phyloP scores from a whole-genome alignment of 2,329 filamentous ascomycete species.

The Exophiala phaeomuriformis region DNA sequence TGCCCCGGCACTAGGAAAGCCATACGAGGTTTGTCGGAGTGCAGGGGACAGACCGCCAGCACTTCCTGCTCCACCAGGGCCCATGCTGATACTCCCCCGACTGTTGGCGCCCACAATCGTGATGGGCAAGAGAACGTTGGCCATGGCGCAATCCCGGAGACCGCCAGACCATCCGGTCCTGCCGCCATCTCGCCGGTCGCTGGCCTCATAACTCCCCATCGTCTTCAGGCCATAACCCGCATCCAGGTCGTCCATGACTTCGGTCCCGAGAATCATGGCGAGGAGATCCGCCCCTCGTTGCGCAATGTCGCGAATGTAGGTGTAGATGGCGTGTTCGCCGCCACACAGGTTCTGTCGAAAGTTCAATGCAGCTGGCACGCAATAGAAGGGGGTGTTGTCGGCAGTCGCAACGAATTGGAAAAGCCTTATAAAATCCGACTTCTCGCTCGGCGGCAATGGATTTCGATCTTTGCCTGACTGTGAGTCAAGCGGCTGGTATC shows the following conservation, averaged over 20 bases:
- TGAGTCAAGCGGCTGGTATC: slow-evolving; percentile 50
- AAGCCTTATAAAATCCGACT: slow-evolving; percentile 57
- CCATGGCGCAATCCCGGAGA: slow-evolving; percentile 60
- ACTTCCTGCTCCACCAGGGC: slow-evolving; percentile 26
- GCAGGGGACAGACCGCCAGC: slow-evolving; percentile 25
- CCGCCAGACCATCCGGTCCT: slow-evolving; percentile 38
- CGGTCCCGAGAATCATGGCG: slow-evolving; percentile 59
- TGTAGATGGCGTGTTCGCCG: slow-evolving; percentile 62
- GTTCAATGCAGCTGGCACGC: slow-evolving; percentile 61
- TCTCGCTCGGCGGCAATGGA: slow-evolving; percentile 30
- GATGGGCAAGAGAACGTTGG: slow-evolving; percentile 68
- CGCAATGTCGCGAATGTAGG: slow-evolving; percentile 58
- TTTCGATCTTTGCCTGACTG: slow-evolving; percentile 6
- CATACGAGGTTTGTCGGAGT: slow-evolving; percentile 21
- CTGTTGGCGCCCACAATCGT: slow-evolving; percentile 32
- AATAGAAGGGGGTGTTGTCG: slow-evolving; percentile 65
- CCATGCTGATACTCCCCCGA: slow-evolving; percentile 24
- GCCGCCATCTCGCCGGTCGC: slow-evolving; percentile 28
- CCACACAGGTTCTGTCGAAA: slow-evolving; percentile 64
- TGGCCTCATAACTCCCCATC: slow-evolving; percentile 26
- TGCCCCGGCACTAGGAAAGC: slow-evolving; percentile 17
- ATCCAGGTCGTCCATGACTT: slow-evolving; percentile 54
- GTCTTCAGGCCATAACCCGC: slow-evolving; percentile 27
- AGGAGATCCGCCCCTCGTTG: slow-evolving; percentile 55
- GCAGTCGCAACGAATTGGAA: slow-evolving; percentile 73